phyloP scores from a whole-genome alignment of 495 filamentous ascomycete genomes.

The Podospora australis region DNA sequence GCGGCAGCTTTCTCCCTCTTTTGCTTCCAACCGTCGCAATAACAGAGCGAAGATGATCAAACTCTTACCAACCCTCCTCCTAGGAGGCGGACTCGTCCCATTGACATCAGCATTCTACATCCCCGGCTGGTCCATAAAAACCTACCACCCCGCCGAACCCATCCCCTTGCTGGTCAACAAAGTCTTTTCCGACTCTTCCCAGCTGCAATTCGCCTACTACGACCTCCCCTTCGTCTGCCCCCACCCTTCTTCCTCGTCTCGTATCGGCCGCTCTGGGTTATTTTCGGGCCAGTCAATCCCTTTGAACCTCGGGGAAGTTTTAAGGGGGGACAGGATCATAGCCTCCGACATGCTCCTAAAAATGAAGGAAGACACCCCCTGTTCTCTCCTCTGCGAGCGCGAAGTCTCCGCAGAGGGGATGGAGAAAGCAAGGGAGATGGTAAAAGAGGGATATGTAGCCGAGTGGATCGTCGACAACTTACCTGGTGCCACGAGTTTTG shows the following conservation, averaged over 20 bases:
- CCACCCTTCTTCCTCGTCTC: constrained; percentile 57
- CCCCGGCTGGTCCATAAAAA: constrained; percentile 59
- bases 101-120: background rate
- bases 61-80: background rate
- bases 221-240: constrained; percentile 90
- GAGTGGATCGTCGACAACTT: constrained; percentile 98
- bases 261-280: constrained; percentile 63
- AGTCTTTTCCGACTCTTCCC: constrained; percentile 86
- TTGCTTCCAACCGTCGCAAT: constrained; percentile 3
- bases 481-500: constrained; percentile 87
- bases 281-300: constrained; percentile 76
- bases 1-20: no score
- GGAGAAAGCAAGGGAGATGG: constrained; percentile 64
- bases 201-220: constrained; percentile 90
- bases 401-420: constrained; percentile 60
- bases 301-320: constrained; percentile 86
- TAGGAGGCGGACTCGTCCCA: background rate
- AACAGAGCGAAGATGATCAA: background rate
- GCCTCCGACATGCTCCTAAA: constrained; percentile 80
- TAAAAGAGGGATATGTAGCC: constrained; percentile 77
- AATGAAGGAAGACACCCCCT: constrained; percentile 76
- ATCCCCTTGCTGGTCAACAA: constrained; percentile 93
- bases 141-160: constrained; percentile 70
- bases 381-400: constrained; percentile 66
- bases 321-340: constrained; percentile 85